Evolutionary conservation across 306 rosid species (phyloP).

Genomic region (Boehmeria nivea): DNA sequence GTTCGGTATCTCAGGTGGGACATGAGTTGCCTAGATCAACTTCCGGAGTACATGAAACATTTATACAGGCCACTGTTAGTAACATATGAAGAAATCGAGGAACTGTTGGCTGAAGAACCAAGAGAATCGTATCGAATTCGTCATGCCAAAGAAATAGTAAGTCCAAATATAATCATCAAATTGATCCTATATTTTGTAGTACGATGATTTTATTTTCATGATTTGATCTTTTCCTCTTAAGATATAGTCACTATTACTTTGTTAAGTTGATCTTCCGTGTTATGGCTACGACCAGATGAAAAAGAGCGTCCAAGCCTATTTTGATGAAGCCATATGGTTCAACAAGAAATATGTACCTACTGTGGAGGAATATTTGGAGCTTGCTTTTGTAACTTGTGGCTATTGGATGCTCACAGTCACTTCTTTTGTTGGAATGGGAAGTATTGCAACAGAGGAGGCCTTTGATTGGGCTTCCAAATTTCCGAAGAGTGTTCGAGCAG

Average conservation of each 20-base stretch:
- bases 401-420: background rate
- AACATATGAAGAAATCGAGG: slow-evolving; percentile 5
- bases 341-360: slow-evolving; percentile 15
- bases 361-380: slow-evolving; percentile 19
- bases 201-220: background rate
- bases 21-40: slow-evolving; percentile 4
- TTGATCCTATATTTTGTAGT: background rate
- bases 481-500: slow-evolving; percentile 15
- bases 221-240: background rate
- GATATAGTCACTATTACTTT: background rate
- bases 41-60: slow-evolving; percentile 17
- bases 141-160: slow-evolving; percentile 15
- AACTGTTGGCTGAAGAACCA: background rate
- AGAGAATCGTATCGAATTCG: background rate
- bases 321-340: slow-evolving; percentile 26
- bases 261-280: background rate
- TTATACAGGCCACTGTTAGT: slow-evolving; percentile 3
- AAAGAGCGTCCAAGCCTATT: background rate
- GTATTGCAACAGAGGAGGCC: background rate
- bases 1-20: slow-evolving; percentile 16
- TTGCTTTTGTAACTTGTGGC: background rate
- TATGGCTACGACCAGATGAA: slow-evolving; percentile 9
- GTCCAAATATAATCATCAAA: background rate
- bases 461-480: slow-evolving; percentile 17
- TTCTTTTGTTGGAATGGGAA: background rate